Base-by-base conservation (phyloP, 2,329 filamentous ascomycete genomes). In the Mycosphaerella sp. region DNA sequence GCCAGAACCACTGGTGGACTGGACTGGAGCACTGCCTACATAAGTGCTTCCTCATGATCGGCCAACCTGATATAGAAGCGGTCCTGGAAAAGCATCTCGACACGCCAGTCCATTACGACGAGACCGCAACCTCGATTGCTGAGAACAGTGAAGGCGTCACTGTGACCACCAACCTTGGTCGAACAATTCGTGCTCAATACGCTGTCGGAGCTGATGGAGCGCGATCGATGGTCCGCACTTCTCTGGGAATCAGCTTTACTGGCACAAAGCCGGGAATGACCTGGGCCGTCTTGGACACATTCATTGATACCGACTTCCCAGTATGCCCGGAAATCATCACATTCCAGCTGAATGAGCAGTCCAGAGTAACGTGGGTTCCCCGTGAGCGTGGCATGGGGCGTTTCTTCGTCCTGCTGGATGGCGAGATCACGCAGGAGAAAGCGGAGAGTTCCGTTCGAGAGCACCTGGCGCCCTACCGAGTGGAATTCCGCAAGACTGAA, bases 241-340 rank as follows among this genome's bases (percentile, higher is more conserved):
- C 49, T 13, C 25, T 49, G 1, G 53, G 53, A 25, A 55, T 55
- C 16, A 39, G 35, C 12, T 55, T 55, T 36, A 49, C 49, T 7
- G 53, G 53, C 5, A 55, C 49, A 6, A 52, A 55, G 37, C 53
- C 53, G n/a, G 53, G 52, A 14, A 52, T 52, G 44, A 35, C 44
- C 41, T 52, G 43, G 49, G 49, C 49, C 16, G 44, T 49, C 13
- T 30, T 52, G 8, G 53, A 55, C 14, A 51, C 48, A 18, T 54
- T 54, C 43, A 48, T 49, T 32, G 43, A 53, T 9, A 53, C 51
- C 14, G 45, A 53, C 46, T 53, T 53, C 17, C 51, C 51, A 6
- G 41, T 50, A 41, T 53, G 51, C 41, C 35, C 40, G 7, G 51
- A 53, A 35, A 53, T 53, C 41, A 46, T 53, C 12, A 53, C 51